Percentiles rank a stretch among this genome's conserved stretches.
These are phyloP conservation scores for Paecilomyces niveus DNA, from an alignment of 2,329 filamentous ascomycete species.

Conservation along the genomic window DNA sequence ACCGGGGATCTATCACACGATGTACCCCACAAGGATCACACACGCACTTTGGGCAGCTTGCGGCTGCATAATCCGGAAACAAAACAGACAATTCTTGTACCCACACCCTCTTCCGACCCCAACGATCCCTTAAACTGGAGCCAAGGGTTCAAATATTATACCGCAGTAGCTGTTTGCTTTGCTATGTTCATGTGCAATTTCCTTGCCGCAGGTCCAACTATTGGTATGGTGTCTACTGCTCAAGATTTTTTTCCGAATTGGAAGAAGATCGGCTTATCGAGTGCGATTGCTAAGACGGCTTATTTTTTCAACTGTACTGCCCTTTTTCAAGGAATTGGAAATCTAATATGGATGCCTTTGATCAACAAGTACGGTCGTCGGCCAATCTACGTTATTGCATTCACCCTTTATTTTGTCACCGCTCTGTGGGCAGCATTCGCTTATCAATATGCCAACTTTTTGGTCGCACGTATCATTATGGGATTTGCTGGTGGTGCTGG, in stretches of 20 bases:
- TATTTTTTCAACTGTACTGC: conserved; percentile 52
- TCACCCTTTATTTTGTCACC: conserved; percentile 21
- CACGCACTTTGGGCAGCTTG: conserved; percentile 2
- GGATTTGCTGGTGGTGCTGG: conserved; percentile 49
- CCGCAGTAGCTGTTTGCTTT: conserved; percentile 31
- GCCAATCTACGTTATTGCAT: conserved; percentile 19
- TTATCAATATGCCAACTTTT: conserved; percentile 13
- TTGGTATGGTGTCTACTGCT: conserved; percentile 45
- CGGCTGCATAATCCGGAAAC: conserved; percentile 17
- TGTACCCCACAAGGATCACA: background rate
- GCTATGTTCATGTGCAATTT: conserved; percentile 54
- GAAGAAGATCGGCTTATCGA: background rate
- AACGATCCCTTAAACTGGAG: conserved; percentile 50
- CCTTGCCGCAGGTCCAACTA: conserved; percentile 48
- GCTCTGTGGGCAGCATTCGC: conserved; percentile 30
- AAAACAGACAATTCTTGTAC: conserved; percentile 46
- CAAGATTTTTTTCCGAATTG: conserved; percentile 36
- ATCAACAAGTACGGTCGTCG: conserved; percentile 31
- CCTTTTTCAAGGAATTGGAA: conserved; percentile 42
- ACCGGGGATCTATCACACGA: background rate
- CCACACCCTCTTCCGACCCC: conserved; percentile 43
- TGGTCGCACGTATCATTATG: conserved; percentile 45
- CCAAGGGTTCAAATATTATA: conserved; percentile 27
- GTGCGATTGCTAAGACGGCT: conserved; percentile 26
- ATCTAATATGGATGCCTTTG: conserved; percentile 31